Evolutionary conservation across 305 asterid species (phyloP), one percentile per base, ranked within the genome.

Genomic region (Coffea humblotiana): DNA sequence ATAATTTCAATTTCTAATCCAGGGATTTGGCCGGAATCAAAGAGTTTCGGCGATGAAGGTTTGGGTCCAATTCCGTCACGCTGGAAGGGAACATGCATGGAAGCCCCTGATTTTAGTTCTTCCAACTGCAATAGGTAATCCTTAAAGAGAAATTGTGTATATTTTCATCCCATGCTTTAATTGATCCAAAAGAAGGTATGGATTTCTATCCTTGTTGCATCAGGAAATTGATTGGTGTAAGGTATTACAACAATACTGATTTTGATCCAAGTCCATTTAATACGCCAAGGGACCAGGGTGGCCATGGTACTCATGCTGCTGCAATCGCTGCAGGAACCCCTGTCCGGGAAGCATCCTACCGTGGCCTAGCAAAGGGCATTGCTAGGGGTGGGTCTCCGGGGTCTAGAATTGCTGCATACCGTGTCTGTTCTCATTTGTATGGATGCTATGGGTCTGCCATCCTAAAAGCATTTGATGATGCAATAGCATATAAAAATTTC

Each of bases 1-100:
- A 0, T 37, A 37, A 37, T 37, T 10, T 49, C 3, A 49, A 49
- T 2, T 10, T 49, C 15, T 49, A 49, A 49, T 10, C 14, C 54
- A 49, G 54, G 54, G 14, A 49, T 49, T 49, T 49, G 54, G 54
- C 54, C 54, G 2, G 54, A 49, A 49, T 49, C 54, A 49, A 8
- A 49, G 54, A 49, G 54, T 49, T 49, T 49, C 54, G 11, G 54
- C 16, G 54, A 49, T 49, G 54, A 49, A 49, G 54, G 54, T 49
- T 9, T 49, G 54, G 54, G 54, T 49, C 54, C 54, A 49, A 14
- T 49, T 49, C 54, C 99, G 15, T n/a, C 89, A 27, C 74, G 52
- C 69, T 95, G 99, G 99, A 95, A 91, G 63, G 99, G 99, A n/a
- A 83, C 67, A 68, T 93, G 99, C 93, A 81, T 88, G 91, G 82